Base-by-base conservation (phyloP, 805 yeast genomes). In the Saccharomycopsis sp. region DNA sequence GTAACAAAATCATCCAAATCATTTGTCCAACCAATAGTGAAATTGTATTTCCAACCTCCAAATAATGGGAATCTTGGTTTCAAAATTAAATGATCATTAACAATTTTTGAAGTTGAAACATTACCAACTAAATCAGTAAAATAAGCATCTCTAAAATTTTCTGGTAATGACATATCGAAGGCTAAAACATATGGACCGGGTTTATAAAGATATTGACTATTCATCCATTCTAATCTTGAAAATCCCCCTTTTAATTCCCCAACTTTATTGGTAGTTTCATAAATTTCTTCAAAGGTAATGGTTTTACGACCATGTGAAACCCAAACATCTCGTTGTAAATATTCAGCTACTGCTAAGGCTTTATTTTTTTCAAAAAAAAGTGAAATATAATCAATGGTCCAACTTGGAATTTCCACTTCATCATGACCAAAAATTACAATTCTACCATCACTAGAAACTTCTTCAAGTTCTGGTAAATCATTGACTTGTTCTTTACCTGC, bases 31-130 rank as follows among this genome's bases (percentile, higher is more conserved):
- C 97, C 97, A 51, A 89, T 60, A 18, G 97, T 92, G 67, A 85
- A 92, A 62, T 89, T 86, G 62, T 86, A 89, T 53, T 78, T 71
- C 98, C 98, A 92, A 32, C 88, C 94, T 36, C 98, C 98, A 60
- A 85, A 83, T 5, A 92, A 58, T n/a, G 98, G 98, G 66, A 67
- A 92, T 58, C 98, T 72, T 42, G 97, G 97, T 53, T 71, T 74
- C 49, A 92, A 58, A 27, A 78, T 63, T 36, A 85, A 61, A 45
- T 50, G 56, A 39, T 59, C 55, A 3, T 50, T 49, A 3, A 61
- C 54, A 20, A 62, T 46, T 46, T 65, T 64, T 37, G 81, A 79
- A 3, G 96, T 83, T 5, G 95, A 79, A 12, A 89, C 95, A 61
- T 85, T 84, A 28, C 98, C 98, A 21, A 89, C 95, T 49, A 81